phyloP scores from a whole-genome alignment of 1,139 yeast genomes.

The Blastobotrys proliferans region DNA sequence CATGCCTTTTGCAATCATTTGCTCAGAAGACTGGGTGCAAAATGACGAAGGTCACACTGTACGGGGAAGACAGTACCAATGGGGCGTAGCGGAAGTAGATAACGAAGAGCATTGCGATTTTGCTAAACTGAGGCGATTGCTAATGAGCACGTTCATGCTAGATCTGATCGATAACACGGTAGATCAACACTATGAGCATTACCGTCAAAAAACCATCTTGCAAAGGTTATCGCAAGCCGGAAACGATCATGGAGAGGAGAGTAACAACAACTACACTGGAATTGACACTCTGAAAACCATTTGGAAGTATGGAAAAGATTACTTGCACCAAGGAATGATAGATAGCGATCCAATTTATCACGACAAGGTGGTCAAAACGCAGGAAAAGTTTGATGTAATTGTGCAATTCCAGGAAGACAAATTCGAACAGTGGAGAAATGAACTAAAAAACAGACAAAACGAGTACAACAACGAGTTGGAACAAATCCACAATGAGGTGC shows the following conservation, averaged over 20 bases:
- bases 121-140: constrained; percentile 48
- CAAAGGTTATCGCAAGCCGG: constrained; percentile 56
- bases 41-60: constrained; percentile 39
- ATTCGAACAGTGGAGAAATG: constrained; percentile 63
- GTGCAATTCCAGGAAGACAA: constrained; percentile 53
- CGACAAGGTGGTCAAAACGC: constrained; percentile 44
- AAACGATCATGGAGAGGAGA: background rate
- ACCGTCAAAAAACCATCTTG: constrained; percentile 64
- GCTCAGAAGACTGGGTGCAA: constrained; percentile 39
- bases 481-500: constrained; percentile 35
- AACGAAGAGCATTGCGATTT: constrained; percentile 67
- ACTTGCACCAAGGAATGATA: constrained; percentile 39
- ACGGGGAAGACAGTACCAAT: constrained; percentile 62
- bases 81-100: constrained; percentile 75
- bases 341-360: constrained; percentile 49
- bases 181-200: constrained; percentile 76
- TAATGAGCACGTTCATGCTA: constrained; percentile 63
- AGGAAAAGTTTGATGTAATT: constrained; percentile 46
- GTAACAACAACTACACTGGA: constrained; percentile 21
- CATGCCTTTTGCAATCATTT: constrained; percentile 61
- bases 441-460: constrained; percentile 53
- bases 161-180: constrained; percentile 78
- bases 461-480: constrained; percentile 55
- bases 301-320: constrained; percentile 38
- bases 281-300: constrained; percentile 38